Percentiles rank a stretch among this genome's conserved stretches.
Evolutionary conservation across 371 early-diverging fungal genomes (phyloP).

Genomic region (Phascolomyces articulosus): DNA sequence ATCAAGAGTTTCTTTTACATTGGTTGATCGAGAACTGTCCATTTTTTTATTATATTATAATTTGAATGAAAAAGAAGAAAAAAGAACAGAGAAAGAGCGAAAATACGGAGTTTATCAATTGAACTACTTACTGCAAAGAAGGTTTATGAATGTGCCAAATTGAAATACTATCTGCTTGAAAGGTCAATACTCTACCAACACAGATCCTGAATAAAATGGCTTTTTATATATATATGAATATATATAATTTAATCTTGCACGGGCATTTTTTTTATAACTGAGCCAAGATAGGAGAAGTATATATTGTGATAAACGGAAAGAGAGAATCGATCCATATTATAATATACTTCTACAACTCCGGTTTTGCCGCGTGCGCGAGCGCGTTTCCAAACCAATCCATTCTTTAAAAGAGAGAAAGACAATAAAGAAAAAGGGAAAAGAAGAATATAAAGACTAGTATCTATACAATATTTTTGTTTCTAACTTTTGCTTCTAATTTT

Average conservation of each 20-base stretch:
- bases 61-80: not conserved
- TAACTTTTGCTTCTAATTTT: too few relatives aligned
- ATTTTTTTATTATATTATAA: not conserved
- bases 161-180: constrained; percentile 1
- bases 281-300: too few relatives aligned
- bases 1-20: constrained; percentile 28
- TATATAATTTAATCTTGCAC: constrained; percentile 1
- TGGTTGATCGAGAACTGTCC: constrained; percentile 1
- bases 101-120: constrained; percentile 1
- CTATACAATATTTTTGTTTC: too few relatives aligned
- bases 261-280: not conserved
- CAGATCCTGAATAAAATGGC: not conserved
- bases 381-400: too few relatives aligned
- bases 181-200: not conserved
- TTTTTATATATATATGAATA: not conserved
- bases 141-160: too few relatives aligned
- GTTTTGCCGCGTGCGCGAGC: too few relatives aligned
- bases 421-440: too few relatives aligned
- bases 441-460: too few relatives aligned
- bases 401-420: too few relatives aligned
- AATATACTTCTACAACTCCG: too few relatives aligned
- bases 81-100: not conserved
- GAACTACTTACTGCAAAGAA: not conserved
- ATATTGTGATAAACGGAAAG: too few relatives aligned
- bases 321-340: too few relatives aligned